Base-by-base conservation (phyloP, 2,329 filamentous ascomycete species). In the Bipolaris sorokiniana region DNA sequence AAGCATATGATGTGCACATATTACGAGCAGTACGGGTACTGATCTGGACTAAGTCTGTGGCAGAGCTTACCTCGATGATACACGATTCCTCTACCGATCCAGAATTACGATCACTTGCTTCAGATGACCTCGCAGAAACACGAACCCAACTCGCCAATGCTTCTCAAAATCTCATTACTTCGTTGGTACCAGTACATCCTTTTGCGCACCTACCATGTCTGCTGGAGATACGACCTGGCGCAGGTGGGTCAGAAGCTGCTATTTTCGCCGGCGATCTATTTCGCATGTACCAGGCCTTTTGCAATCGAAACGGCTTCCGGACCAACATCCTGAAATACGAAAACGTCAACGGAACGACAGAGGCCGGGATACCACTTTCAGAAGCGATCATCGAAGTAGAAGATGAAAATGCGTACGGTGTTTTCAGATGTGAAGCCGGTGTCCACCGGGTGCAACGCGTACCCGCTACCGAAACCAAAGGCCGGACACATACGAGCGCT, bases 361-460 rank as follows among this genome's bases (percentile, higher is more conserved):
- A 80, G 42, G 82, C 83, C 3, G 90, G 92, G 61, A 79, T 85
- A 23, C 88, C 91, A 6, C 82, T 98, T 2, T 87, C 90, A 53
- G 95, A 98, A 80, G 95, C 91, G 7, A 87, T 99, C 22, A 83
- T 99, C 23, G 92, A 97, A 75, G 82, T 99, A 34, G 86, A 89
- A 56, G 84, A 87, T 48, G 79, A 86, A 1, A 91, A 91, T 28
- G 88, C 92, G 20, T 99, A 97, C 77, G 91, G 90, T 58, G 72
- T 86, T 1, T 86, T 99, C 68, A 86, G 94, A 59, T 89, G 89
- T 67, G 95, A 99, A 77, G 91, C 94, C 3, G 95, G 95, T 31
- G 95, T 99, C 64, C 95, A 99, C 75, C 87, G 95, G 26, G 95
- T 99, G 0, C 95, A 99, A 80, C 88, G 95, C 23, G 89, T 99